Evolutionary conservation across 495 filamentous ascomycete genomes (phyloP), one percentile per base, ranked within the genome.

Genomic region (Penicillium coffeae): DNA sequence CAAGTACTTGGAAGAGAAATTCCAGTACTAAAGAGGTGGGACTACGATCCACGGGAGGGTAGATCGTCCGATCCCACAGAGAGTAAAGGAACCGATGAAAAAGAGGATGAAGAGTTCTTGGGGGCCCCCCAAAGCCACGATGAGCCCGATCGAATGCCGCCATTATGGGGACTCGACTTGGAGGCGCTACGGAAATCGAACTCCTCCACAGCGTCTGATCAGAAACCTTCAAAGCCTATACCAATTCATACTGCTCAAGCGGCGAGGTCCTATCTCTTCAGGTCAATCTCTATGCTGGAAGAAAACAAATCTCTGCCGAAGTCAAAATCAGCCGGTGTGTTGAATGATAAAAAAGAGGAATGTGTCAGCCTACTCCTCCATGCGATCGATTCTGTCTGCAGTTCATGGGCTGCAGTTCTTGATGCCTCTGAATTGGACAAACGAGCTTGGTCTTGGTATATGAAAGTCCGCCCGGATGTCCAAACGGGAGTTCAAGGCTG

Each of bases 381-480:
- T 4, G 80, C 84, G 7, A 63, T 93, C 49, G 79, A 89, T 52
- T 61, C 85, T 19, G 65, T 92, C 9, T 89, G 82, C 56, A 69
- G 12, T 89, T 30, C 84, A 33, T 93, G 89, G 89, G 73, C 75
- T 0, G 65, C 71, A 15, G 66, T 75, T 25, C 58, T 90, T 7
- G 66, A 61, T 14, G 60, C 64, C 1, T 66, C 76, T 3, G 87
- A 94, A 53, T 70, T 92, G 30, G 88, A 93, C 58, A 70, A 75
- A 50, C 73, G 84, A 42, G 85, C 87, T 21, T 94, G 89, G 88
- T 63, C 71, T 20, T 93, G 88, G 88, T 94, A 94, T 63, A 67
- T 84, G 2, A 75, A 74, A 20, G 84, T 90, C 7, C 70, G 89
- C 41, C 89, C 89, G 0, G 81, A 83, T 0, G 85, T 93, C 2